Percentiles rank a stretch among this genome's conserved stretches.
Evolutionary conservation across 306 rosid species (phyloP).

Genomic region (Pterocarpus santalinus): DNA sequence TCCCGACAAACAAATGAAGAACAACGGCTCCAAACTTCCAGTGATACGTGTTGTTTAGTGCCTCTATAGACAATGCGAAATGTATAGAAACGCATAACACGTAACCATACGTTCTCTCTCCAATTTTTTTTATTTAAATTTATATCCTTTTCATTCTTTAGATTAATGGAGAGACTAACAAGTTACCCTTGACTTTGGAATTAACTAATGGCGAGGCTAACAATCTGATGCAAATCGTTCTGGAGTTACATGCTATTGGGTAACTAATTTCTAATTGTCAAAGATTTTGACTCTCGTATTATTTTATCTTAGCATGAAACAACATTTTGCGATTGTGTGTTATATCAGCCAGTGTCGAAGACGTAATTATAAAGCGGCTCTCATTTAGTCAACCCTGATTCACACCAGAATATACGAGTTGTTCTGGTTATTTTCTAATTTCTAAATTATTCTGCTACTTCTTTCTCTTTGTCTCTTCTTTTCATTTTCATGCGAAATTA

Average conservation of each 20-base stretch:
- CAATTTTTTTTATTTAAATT: neutral
- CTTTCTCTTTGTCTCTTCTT: neutral
- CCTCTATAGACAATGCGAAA: neutral
- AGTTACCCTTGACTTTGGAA: neutral
- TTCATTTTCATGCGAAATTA: neutral
- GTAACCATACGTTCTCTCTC: constrained; percentile 1
- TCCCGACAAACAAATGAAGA: neutral
- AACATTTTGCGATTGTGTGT: neutral
- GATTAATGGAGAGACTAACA: neutral
- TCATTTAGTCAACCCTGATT: neutral
- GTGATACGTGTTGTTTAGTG: neutral
- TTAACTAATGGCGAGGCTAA: neutral
- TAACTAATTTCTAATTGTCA: neutral
- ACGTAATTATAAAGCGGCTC: neutral
- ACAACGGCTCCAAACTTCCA: neutral
- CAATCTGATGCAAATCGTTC: neutral
- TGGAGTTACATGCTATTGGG: neutral
- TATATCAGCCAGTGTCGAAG: neutral
- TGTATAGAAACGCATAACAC: neutral
- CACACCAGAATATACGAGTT: neutral
- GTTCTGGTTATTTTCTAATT: too few species aligned
- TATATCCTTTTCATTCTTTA: neutral
- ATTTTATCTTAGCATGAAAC: neutral
- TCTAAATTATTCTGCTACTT: neutral
- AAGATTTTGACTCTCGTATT: neutral